phyloP scores from a whole-genome alignment of 2,329 filamentous ascomycete genomes.

The Paraconiothyrium brasiliense region DNA sequence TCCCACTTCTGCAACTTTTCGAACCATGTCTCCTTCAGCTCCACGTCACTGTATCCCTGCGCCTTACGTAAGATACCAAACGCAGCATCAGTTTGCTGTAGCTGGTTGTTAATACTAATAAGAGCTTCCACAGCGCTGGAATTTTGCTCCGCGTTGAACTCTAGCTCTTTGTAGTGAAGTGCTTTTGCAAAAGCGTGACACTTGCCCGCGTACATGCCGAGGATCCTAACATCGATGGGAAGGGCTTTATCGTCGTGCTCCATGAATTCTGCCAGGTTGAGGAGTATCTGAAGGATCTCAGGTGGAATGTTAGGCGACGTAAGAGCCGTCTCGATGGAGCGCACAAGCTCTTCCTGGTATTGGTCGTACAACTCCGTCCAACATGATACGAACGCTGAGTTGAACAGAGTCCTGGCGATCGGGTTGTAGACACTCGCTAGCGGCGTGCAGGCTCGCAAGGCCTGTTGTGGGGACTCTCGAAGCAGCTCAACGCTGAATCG shows the following conservation, averaged over 20 bases:
- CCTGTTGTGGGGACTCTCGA: conserved; percentile 95
- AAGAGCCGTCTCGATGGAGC: conserved; percentile 93
- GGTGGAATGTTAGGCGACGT: conserved; percentile 95
- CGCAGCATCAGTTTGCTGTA: conserved; percentile 97
- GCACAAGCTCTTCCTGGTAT: conserved; percentile 95
- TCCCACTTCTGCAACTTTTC: conserved; percentile 99
- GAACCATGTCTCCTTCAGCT: conserved; percentile 97
- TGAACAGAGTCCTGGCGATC: conserved; percentile 92
- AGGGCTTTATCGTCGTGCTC: conserved; percentile 98
- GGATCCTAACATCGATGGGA: conserved; percentile 93
- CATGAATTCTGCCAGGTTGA: conserved; percentile 99
- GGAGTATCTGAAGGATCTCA: conserved; percentile 89
- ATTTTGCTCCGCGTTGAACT: conserved; percentile 97
- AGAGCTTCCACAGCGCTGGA: conserved; percentile 94
- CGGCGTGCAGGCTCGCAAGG: conserved; percentile 89
- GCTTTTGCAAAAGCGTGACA: conserved; percentile 99
- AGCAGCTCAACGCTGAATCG: conserved; percentile 95
- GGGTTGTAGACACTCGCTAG: conserved; percentile 91
- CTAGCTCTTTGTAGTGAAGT: conserved; percentile 97
- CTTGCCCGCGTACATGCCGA: conserved; percentile 93
- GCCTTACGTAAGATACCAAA: conserved; percentile 97
- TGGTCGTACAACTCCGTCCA: conserved; percentile 98
- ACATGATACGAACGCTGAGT: conserved; percentile 97
- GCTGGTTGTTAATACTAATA: conserved; percentile 99
- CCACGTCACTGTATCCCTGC: conserved; percentile 94